These are phyloP conservation scores for Astragalus membranaceus DNA, from an alignment of 306 rosid species.

Conservation along the genomic window DNA sequence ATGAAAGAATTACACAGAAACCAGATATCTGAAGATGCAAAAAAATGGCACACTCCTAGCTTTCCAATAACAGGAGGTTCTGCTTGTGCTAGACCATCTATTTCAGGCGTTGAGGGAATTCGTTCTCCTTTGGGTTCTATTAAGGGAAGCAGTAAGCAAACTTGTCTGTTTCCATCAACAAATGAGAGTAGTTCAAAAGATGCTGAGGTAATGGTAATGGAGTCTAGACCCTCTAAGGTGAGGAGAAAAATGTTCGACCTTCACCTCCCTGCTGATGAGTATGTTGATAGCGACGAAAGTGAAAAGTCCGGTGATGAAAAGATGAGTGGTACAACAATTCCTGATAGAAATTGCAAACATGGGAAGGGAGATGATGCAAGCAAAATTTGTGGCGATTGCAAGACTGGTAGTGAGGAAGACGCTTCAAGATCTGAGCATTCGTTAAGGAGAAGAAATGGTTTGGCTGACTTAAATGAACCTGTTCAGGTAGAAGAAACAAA, in stretches of 20 bases:
- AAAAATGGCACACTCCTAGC: constrained; percentile 46
- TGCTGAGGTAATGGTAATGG: constrained; percentile 59
- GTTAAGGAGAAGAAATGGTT: constrained; percentile 43
- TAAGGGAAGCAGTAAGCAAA: constrained; percentile 42
- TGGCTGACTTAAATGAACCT: constrained; percentile 88
- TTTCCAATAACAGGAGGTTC: constrained; percentile 48
- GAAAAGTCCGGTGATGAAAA: constrained; percentile 55
- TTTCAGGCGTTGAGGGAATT: constrained; percentile 51
- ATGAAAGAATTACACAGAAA: constrained; percentile 51
- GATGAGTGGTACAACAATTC: constrained; percentile 26
- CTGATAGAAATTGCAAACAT: constrained; percentile 29
- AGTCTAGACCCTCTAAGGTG: constrained; percentile 64
- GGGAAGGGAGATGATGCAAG: constrained; percentile 30
- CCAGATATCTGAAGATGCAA: constrained; percentile 48
- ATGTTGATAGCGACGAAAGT: constrained; percentile 76
- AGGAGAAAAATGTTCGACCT: constrained; percentile 85
- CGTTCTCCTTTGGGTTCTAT: constrained; percentile 45
- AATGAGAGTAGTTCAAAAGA: constrained; percentile 64
- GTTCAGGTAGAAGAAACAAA: constrained; percentile 61
- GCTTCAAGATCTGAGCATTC: constrained; percentile 38
- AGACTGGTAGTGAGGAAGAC: constrained; percentile 36
- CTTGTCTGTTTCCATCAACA: constrained; percentile 46
- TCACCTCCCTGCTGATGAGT: constrained; percentile 90
- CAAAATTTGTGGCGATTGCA: constrained; percentile 33
- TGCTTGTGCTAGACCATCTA: constrained; percentile 42